Conservation (phyloP, 345 rosid genomes). For the Rhodamnia rubescens region DNA sequence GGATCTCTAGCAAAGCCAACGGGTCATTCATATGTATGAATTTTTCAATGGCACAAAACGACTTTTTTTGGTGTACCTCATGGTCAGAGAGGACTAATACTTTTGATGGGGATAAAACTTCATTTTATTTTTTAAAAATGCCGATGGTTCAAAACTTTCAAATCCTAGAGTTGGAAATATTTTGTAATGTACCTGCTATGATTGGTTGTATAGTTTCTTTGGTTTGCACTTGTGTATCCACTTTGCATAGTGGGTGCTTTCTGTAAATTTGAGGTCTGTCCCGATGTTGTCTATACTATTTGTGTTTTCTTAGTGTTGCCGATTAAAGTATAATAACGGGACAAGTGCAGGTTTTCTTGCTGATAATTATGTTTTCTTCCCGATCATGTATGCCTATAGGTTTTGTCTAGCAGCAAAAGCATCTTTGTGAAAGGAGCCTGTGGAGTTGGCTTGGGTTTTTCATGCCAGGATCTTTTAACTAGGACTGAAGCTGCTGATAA, state of each 20-base stretch:
- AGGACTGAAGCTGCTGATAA: constrained; percentile 34
- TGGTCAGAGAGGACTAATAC: not conserved
- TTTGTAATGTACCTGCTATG: not conserved
- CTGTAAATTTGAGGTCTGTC: not conserved
- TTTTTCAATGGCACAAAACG: not conserved
- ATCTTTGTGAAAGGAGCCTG: constrained; percentile 87
- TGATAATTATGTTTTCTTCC: not conserved
- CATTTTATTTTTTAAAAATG: not conserved
- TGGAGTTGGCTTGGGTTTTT: constrained; percentile 80
- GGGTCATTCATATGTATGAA: not conserved
- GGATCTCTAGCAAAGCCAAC: not conserved
- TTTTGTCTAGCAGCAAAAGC: constrained; percentile 71
- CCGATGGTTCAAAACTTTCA: not conserved
- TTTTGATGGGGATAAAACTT: not conserved
- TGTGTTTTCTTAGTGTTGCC: not conserved
- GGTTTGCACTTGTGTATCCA: not conserved
- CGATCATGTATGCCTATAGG: constrained; percentile 31
- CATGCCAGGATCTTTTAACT: constrained; percentile 72
- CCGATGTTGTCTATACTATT: not conserved
- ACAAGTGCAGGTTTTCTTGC: not conserved
- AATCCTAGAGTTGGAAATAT: not conserved
- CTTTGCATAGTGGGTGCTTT: not conserved
- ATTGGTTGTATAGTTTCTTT: not conserved
- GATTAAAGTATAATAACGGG: not conserved
- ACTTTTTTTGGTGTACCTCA: not conserved